These are phyloP conservation scores for Paramecium pentaurelia DNA, from an alignment of 73 alveolate genomes.

Conservation along the genomic window DNA sequence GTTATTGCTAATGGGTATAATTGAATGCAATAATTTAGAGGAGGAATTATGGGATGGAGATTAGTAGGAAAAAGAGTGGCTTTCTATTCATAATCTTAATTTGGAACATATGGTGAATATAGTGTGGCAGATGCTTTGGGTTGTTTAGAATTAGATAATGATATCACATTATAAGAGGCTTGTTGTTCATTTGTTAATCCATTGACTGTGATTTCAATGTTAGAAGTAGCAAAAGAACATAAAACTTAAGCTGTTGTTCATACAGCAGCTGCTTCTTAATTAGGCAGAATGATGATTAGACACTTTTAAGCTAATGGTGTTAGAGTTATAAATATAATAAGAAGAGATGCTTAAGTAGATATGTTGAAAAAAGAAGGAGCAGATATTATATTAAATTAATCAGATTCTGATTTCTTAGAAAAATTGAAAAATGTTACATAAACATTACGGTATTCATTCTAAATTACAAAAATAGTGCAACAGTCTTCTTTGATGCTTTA, in stretches of 20 bases:
- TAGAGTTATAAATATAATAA: constrained; percentile 73
- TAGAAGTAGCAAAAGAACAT: constrained; percentile 52
- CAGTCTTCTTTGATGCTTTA: constrained; percentile 76
- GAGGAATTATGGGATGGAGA: constrained; percentile 87
- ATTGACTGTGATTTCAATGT: constrained; percentile 67
- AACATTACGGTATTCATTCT: background rate
- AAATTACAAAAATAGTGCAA: constrained; percentile 56
- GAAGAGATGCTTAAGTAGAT: constrained; percentile 79
- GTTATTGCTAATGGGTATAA: constrained; percentile 72
- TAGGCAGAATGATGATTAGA: constrained; percentile 79
- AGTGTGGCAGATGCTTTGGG: constrained; percentile 71
- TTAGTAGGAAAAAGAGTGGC: constrained; percentile 87
- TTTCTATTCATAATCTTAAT: constrained; percentile 43
- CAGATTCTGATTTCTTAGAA: constrained; percentile 42
- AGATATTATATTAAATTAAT: constrained; percentile 49
- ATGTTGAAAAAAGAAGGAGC: constrained; percentile 66
- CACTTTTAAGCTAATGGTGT: constrained; percentile 59
- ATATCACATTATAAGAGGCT: constrained; percentile 65
- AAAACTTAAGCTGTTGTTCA: constrained; percentile 66
- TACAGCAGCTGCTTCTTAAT: constrained; percentile 80
- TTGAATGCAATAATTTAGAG: constrained; percentile 32
- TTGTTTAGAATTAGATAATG: constrained; percentile 65
- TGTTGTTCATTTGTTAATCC: constrained; percentile 77
- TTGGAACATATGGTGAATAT: constrained; percentile 83
- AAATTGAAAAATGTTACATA: background rate